Base-by-base conservation (phyloP, 2,329 filamentous ascomycete genomes). In the Claviceps digitariae region DNA sequence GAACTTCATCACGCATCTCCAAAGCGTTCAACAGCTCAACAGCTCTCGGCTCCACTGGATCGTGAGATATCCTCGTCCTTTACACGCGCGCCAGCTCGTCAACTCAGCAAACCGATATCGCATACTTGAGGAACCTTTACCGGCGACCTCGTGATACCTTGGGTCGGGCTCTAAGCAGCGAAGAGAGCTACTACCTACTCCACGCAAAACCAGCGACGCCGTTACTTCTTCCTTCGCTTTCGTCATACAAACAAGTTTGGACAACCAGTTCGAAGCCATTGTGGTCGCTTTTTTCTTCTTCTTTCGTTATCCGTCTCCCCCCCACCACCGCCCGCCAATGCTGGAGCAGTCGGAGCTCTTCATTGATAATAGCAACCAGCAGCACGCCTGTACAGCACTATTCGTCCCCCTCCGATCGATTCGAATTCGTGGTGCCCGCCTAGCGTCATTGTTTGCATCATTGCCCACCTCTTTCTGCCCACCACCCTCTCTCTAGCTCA, bases 381-480 rank as follows among this genome's bases (percentile, higher is more conserved):
- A 50, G 23, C 44, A 40, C 34, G 17, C 21, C 41, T 23, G 41
- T 25, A 25, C 44, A 23, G 44, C 44, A 29, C 44, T 46, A 20
- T 27, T 21, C 44, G 21, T 27, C 29, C 17, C 13, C 31, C 40
- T 48, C 49, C 44, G 29, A 45, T 48, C 45, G 44, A 52, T 41
- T 52, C 51, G 25, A 40, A 41, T 45, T 48, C 52, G 50, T 29
- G 38, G 49, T 53, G 49, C 34, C 51, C 20, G 23, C 51, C 25
- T 47, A 44, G 45, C 54, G 51, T 53, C 48, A 50, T 55, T 55
- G 51, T 48, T 45, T 53, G 43, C 43, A 53, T 50, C 54, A 52
- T 50, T 50, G 51, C 54, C 49, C 51, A 47, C 48, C 51, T 46
- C 46, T 25, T n/a, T 27, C 25, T 29, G 34, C 51, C 21, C 47